Base-by-base conservation (phyloP, 1,284 basidiomycete genomes). In the Tilletia indica region DNA sequence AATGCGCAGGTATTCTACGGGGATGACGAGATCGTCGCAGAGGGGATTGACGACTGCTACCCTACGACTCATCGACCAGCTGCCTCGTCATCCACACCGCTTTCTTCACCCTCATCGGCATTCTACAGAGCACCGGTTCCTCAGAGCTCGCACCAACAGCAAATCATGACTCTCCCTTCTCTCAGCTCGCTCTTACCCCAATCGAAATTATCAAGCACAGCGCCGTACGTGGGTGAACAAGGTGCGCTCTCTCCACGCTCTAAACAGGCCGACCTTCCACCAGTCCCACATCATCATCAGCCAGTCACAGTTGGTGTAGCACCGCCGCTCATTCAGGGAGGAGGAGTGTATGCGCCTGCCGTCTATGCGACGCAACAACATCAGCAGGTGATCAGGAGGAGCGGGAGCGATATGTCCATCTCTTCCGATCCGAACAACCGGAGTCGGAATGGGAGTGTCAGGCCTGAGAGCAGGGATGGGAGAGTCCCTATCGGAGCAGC, bases 11-110 rank as follows among this genome's bases (percentile, higher is more conserved):
- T 54, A 8, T 54, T 12, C 51, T 54, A n/a, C 16, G 51, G 21
- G 11, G 51, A 54, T 25, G 51, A 54, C 51, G 51, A 54, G 19
- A 54, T 54, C n/a, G 51, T 54, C 51, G 51, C 51, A 54, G 51
- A 54, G 16, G 51, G 51, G 12, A 54, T 54, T 25, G 51, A 54
- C 16, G 21, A 19, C 51, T 45, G 42, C 14, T 45, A 48, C n/a
- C 51, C 51, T 54, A 19, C 51, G 19, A 54, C 11, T 16, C 51
- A 54, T 48, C 47, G 47, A 48, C 47, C 47, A 31, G 25, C 25
- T 31, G 25, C 25, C 0, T 31, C 25, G 2, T 31, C 25, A 31
- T 31, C 25, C 25, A 14, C 42, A 45, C 42, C 42, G 42, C 42
- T 45, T 14, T 45, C 42, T 9, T 45, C 14, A 3, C 42, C 42